These are phyloP conservation scores for Bipolaris bicolor DNA, from an alignment of 2,329 filamentous ascomycete species.

Conservation along the genomic window DNA sequence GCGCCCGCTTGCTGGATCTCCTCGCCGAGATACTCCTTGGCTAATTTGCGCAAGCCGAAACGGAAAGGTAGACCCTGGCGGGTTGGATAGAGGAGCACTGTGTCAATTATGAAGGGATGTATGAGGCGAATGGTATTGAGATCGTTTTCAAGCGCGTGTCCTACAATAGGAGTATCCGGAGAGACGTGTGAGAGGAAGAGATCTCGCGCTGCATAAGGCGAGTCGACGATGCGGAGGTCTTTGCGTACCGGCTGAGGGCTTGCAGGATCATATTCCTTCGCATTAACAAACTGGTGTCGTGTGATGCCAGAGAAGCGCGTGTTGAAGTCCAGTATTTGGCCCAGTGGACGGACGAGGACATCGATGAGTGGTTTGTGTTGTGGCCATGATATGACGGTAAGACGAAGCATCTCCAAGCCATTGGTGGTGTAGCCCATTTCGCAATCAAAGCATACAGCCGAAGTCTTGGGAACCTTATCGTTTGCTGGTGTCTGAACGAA, in stretches of 20 bases:
- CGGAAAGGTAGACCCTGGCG: slow-evolving; percentile 76
- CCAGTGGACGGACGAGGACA: slow-evolving; percentile 81
- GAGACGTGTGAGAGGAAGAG: slow-evolving; percentile 78
- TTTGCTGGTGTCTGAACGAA: slow-evolving; percentile 80
- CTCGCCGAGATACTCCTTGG: slow-evolving; percentile 70
- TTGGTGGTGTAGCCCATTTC: slow-evolving; percentile 96
- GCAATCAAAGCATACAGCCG: slow-evolving; percentile 87
- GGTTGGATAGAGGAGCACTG: slow-evolving; percentile 82
- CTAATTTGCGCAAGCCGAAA: slow-evolving; percentile 76
- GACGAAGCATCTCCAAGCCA: slow-evolving; percentile 85
- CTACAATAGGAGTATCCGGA: slow-evolving; percentile 81
- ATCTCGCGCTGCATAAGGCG: slow-evolving; percentile 74
- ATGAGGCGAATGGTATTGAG: slow-evolving; percentile 84
- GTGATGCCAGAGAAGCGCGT: slow-evolving; percentile 89
- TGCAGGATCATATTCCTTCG: slow-evolving; percentile 50
- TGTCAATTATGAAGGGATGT: slow-evolving; percentile 85
- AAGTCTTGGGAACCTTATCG: slow-evolving; percentile 46
- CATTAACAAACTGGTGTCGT: slow-evolving; percentile 74
- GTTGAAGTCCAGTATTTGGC: slow-evolving; percentile 87
- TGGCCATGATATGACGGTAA: slow-evolving; percentile 91
- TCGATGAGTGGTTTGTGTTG: slow-evolving; percentile 76
- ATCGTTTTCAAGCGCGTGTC: slow-evolving; percentile 95
- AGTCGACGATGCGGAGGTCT: slow-evolving; percentile 73
- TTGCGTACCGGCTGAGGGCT: slow-evolving; percentile 32
- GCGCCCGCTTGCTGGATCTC: slow-evolving; percentile 77